Base-by-base conservation (phyloP, 1,284 basidiomycete species). In the Peniophora sp. region DNA sequence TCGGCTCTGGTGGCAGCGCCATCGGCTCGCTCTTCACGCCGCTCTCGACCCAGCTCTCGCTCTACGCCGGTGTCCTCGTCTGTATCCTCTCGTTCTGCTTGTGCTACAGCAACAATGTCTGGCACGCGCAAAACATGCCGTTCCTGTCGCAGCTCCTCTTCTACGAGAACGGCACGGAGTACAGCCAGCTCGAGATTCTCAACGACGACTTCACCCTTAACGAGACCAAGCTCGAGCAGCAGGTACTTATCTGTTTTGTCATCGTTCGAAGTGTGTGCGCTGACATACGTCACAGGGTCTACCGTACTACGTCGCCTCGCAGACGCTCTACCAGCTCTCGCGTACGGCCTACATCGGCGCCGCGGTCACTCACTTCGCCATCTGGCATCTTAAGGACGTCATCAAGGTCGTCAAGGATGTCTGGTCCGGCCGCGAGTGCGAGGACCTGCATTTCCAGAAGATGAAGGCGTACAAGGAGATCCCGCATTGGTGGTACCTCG, bases 81-180 rank as follows among this genome's bases (percentile, higher is more conserved):
- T 76, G 72, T 72, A 77, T 73, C 24, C 59, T 74, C 23, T 66
- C 37, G 72, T 77, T 51, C 56, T 68, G 20, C 65, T 54, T 0
- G 66, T 73, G 2, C 76, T 62, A 54, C 75, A 71, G 53, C 67
- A 32, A 61, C 15, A 74, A 79, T 46, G 67, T 75, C 42, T 78
- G 76, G 76, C 42, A 74, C 37, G 67, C 75, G 1, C 64, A 66
- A 49, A 68, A 58, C 46, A 72, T 78, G 61, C 78, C 78, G 1
- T 78, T 80, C 63, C 66, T 79, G 5, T 72, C 76, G n/a, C 76
- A 78, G 61, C 63, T 69, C 22, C 63, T 80, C 9, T 79, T 76
- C 59, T 76, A 77, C 43, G 60, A 67, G 49, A 76, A 80, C 39
- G 78, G 77, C 6, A 68, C 73, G 0, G 42, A 64, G 3, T 80